Evolutionary conservation across 2,329 filamentous ascomycete genomes (phyloP), one percentile per base, ranked within the genome.

Genomic region (Sporothrix globosa): DNA sequence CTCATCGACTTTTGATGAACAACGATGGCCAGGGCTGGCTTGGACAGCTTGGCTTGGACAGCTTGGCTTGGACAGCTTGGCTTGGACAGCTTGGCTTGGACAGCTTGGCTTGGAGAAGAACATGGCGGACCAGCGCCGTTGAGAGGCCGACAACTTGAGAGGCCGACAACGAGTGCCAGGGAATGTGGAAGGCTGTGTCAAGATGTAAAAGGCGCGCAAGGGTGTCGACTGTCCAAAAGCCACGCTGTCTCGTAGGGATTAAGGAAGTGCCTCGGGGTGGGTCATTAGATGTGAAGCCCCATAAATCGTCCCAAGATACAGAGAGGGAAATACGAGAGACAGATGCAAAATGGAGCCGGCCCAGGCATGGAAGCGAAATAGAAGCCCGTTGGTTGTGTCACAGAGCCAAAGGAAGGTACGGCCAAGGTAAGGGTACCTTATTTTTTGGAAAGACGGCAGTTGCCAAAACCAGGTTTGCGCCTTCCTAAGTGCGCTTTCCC

Each of bases 341-440:
- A n/a, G 24, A 27, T 19, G 10, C 27, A 39, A 9, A 41, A 41
- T 14, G 56, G 5, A 48, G 30, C 10, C 11, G 13, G 39, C 41
- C 61, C 21, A 65, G 41, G 19, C 21, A 67, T 41, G n/a, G 63
- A 67, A 67, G 65, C 65, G 21, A 46, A 67, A 54, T 54, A 21
- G 65, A 67, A 67, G 63, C 63, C 44, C 24, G 46, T 21, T 44
- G 2, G 17, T 50, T 34, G 24, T 53, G 63, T 27, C 63, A 53
- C 63, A 44, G 63, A 41, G 21, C 48, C 24, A 66, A 21, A 24
- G 61, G 44, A 65, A 65, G 44, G 44, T 17, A 63, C 17, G 41
- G 41, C 11, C 34, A 7, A 30, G 34, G 34, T 34, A 4, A 34
- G 7, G 34, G 7, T 9, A 34, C 34, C 34, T 7, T 34, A 34